phyloP scores from a whole-genome alignment of 768 basidiomycete species.

The Mycena pura region DNA sequence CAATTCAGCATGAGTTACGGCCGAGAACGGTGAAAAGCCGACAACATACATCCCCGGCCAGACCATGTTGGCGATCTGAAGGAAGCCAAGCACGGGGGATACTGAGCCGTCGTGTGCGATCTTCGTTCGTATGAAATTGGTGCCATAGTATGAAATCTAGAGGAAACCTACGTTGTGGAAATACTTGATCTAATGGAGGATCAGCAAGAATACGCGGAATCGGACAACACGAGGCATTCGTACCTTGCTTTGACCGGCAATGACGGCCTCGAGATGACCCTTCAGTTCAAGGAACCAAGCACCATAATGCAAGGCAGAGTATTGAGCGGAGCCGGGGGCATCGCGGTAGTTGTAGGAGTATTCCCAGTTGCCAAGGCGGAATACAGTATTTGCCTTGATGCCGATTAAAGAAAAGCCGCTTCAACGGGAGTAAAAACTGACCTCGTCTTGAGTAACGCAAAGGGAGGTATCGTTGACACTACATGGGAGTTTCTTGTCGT shows the following conservation, averaged over 20 bases:
- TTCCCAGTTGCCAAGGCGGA: conserved; percentile 66
- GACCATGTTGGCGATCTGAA: conserved; percentile 57
- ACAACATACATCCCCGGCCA: conserved; percentile 57
- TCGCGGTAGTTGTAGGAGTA: conserved; percentile 60
- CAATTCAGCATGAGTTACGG: not conserved
- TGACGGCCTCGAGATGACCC: conserved; percentile 45
- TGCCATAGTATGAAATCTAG: not conserved
- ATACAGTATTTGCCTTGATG: conserved; percentile 54
- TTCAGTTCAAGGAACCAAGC: conserved; percentile 55
- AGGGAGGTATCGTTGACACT: conserved; percentile 49
- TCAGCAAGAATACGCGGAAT: conserved; percentile 13
- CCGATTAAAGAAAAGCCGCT: not conserved
- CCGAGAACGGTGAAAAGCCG: not conserved
- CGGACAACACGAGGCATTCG: no score
- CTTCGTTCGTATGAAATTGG: conserved; percentile 24
- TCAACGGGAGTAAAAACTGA: conserved; percentile 15
- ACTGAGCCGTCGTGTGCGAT: conserved; percentile 60
- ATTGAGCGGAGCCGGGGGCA: conserved; percentile 50
- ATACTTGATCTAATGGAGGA: conserved; percentile 44
- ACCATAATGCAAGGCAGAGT: conserved; percentile 52
- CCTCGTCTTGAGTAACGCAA: conserved; percentile 52
- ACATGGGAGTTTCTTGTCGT: conserved; percentile 52
- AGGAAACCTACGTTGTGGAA: conserved; percentile 46
- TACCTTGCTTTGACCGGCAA: conserved; percentile 45
- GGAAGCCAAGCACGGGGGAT: conserved; percentile 53